Conservation (phyloP, 148 eudicot species). For the Cornus controversa region DNA sequence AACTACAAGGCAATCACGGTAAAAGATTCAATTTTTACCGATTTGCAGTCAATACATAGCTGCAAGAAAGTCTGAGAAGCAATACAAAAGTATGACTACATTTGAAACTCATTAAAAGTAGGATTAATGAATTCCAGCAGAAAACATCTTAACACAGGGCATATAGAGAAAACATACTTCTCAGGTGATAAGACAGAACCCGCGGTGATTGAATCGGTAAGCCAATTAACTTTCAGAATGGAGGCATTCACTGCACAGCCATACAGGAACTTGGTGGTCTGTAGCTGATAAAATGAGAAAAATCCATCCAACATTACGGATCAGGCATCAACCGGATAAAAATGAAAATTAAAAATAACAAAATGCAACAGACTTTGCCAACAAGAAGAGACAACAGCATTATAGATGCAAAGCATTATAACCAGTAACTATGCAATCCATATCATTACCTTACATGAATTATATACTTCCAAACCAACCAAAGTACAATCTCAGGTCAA, state of each 20-base stretch:
- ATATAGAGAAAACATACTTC: constrained; percentile 39
- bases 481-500: neutral
- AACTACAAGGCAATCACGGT: neutral
- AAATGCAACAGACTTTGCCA: neutral
- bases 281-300: constrained; percentile 52
- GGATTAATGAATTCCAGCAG: constrained; percentile 10
- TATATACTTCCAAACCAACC: neutral
- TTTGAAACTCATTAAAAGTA: neutral
- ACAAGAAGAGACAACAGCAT: neutral
- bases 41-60: neutral
- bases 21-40: neutral
- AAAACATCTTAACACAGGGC: constrained; percentile 7
- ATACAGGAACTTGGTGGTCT: constrained; percentile 78
- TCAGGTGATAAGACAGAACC: constrained; percentile 65
- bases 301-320: neutral
- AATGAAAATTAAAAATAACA: constrained; percentile 10
- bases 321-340: neutral
- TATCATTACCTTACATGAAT: neutral
- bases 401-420: neutral
- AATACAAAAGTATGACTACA: neutral
- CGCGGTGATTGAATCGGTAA: constrained; percentile 61
- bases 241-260: constrained; percentile 82
- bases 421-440: neutral
- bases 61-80: neutral
- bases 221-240: constrained; percentile 73